A percentile compares a stretch with the other conserved stretches of the same genome.
Evolutionary conservation across 2,329 filamentous ascomycete genomes (phyloP).

Genomic region (Coniochaeta prunicola): DNA sequence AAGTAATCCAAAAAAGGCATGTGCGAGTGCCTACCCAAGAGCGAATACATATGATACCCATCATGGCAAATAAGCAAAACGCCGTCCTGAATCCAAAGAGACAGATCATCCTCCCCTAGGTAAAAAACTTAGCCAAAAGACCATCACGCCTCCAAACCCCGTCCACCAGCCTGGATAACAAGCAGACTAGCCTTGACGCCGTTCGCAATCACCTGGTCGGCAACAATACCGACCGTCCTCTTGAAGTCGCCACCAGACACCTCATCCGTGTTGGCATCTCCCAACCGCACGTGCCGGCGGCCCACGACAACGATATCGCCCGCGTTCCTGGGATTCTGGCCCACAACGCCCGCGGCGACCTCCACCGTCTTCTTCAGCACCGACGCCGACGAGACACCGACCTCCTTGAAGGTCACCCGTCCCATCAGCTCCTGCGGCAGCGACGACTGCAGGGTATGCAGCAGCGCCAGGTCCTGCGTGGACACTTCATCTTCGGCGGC

Average conservation of each 20-base stretch:
- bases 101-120: background rate
- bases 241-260: conserved; percentile 26
- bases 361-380: conserved; percentile 39
- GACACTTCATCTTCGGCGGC: conserved; percentile 18
- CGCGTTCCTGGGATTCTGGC: conserved; percentile 54
- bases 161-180: conserved; percentile 54
- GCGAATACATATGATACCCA: background rate
- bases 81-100: background rate
- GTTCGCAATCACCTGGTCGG: conserved; percentile 50
- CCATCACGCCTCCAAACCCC: conserved; percentile 8
- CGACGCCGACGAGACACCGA: conserved; percentile 31
- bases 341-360: conserved; percentile 51
- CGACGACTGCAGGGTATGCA: conserved; percentile 24
- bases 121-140: background rate
- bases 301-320: conserved; percentile 67
- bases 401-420: conserved; percentile 40
- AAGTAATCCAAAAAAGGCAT: background rate
- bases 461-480: conserved; percentile 24
- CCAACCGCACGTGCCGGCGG: conserved; percentile 33
- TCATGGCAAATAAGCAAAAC: background rate
- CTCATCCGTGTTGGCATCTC: conserved; percentile 14
- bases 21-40: background rate
- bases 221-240: conserved; percentile 51
- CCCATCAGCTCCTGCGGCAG: conserved; percentile 22
- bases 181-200: conserved; percentile 61